These are phyloP conservation scores for Bigelowiella natans DNA, from an alignment of 78 protist genomes.

Conservation along the genomic window DNA sequence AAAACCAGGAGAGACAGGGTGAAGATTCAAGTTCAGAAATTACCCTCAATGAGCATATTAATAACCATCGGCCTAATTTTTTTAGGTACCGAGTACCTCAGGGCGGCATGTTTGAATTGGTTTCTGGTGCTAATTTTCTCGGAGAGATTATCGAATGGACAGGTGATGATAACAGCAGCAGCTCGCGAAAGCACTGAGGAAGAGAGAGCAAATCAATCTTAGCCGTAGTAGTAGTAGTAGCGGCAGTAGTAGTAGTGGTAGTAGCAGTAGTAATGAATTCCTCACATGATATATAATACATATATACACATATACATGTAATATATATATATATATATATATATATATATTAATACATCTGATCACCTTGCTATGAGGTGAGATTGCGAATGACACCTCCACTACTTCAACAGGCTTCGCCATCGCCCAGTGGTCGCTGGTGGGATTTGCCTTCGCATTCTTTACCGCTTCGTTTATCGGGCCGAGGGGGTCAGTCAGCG, in stretches of 20 bases:
- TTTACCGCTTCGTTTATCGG: not conserved
- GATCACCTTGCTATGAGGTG: not conserved
- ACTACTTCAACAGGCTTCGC: not conserved
- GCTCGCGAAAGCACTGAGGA: no score
- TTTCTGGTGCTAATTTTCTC: not conserved
- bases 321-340: not conserved
- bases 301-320: not conserved
- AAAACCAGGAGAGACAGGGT: constrained; percentile 6
- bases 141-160: not conserved
- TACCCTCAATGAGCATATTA: not conserved
- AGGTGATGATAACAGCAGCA: no score
- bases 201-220: no score
- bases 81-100: not conserved
- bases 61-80: not conserved
- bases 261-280: no score
- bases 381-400: not conserved
- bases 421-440: not conserved
- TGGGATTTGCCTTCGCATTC: constrained; percentile 1
- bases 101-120: not conserved
- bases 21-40: not conserved
- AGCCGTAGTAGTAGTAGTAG: no score
- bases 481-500: not conserved
- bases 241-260: no score
- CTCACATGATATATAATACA: not conserved
- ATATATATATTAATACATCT: not conserved